phyloP scores from a whole-genome alignment of 2,329 filamentous ascomycete genomes.

The Dothistroma septosporum region DNA sequence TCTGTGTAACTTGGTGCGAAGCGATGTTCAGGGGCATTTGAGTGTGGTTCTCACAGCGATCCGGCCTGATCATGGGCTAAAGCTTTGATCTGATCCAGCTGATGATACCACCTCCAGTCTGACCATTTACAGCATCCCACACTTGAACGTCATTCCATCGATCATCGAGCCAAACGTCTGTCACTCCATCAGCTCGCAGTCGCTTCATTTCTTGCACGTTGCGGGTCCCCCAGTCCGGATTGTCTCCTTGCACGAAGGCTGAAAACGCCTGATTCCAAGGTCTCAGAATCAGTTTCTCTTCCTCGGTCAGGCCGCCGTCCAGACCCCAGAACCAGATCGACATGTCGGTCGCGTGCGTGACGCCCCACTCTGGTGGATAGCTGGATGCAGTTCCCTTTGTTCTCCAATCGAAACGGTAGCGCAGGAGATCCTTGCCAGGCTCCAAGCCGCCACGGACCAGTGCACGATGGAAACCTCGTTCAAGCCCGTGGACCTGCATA shows the following conservation, averaged over 20 bases:
- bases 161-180: slow-evolving; percentile 46
- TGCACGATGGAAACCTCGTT: slow-evolving; percentile 49
- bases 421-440: slow-evolving; percentile 44
- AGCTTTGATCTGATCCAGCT: slow-evolving; percentile 27
- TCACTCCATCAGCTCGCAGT: slow-evolving; percentile 44
- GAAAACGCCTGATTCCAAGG: slow-evolving; percentile 40
- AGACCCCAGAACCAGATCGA: slow-evolving; percentile 56
- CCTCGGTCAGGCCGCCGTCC: slow-evolving; percentile 35
- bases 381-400: slow-evolving; percentile 44
- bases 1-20: not conserved
- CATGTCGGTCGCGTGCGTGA: slow-evolving; percentile 53
- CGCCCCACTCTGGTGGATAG: slow-evolving; percentile 48
- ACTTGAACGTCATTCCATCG: slow-evolving; percentile 47
- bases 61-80: slow-evolving; percentile 5
- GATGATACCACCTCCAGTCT: slow-evolving; percentile 18
- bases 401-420: slow-evolving; percentile 55
- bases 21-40: not conserved
- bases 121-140: slow-evolving; percentile 43
- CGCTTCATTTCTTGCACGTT: slow-evolving; percentile 41
- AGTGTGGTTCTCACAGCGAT: not conserved
- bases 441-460: slow-evolving; percentile 40
- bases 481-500: slow-evolving; percentile 52
- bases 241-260: slow-evolving; percentile 40
- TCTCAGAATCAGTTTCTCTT: slow-evolving; percentile 44
- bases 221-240: slow-evolving; percentile 39